phyloP scores from a whole-genome alignment of 2,329 filamentous ascomycete species.

The Cladobotryum mycophilum region DNA sequence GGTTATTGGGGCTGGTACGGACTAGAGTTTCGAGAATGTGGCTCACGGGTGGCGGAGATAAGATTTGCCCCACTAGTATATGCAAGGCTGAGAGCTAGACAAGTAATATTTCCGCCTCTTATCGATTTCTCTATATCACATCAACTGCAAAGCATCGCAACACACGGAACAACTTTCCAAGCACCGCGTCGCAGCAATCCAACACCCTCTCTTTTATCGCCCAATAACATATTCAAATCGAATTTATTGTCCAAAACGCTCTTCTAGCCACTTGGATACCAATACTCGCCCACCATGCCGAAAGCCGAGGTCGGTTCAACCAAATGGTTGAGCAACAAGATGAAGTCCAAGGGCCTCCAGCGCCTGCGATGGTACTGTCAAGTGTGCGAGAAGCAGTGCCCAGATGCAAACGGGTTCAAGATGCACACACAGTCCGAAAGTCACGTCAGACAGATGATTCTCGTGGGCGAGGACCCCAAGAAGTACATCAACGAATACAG shows the following conservation, averaged over 20 bases:
- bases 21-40: not conserved
- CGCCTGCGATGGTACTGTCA: constrained; percentile 89
- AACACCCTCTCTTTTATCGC: too few relatives aligned
- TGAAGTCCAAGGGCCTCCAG: constrained; percentile 74
- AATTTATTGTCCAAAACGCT: not conserved
- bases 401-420: constrained; percentile 88
- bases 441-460: constrained; percentile 81
- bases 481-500: constrained; percentile 79
- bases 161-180: not conserved
- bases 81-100: constrained; percentile 11
- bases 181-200: not conserved
- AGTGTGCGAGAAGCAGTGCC: constrained; percentile 58
- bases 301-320: constrained; percentile 87
- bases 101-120: too few relatives aligned
- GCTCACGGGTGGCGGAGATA: constrained; percentile 10
- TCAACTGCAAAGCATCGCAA: too few relatives aligned
- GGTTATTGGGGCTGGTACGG: constrained; percentile 1
- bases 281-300: constrained; percentile 58
- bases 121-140: too few relatives aligned
- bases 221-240: too few relatives aligned
- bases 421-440: constrained; percentile 80
- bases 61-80: constrained; percentile 7
- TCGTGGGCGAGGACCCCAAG: constrained; percentile 81
- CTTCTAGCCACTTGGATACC: not conserved
- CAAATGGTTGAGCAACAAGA: constrained; percentile 86